phyloP scores from a whole-genome alignment of 805 yeast species.

The Saturnispora quitensis region DNA sequence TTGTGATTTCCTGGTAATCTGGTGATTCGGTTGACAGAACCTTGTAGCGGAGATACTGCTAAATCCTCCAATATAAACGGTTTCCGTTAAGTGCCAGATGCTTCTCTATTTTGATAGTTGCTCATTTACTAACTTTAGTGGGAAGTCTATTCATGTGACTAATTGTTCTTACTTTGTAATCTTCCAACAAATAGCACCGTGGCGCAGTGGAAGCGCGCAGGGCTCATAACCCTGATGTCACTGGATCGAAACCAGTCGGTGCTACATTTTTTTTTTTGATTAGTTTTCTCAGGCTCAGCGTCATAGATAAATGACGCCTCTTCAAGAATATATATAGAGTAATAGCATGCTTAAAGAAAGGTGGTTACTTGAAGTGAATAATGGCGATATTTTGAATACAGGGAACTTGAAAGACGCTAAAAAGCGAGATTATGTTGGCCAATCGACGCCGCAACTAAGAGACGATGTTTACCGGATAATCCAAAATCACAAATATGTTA shows the following conservation, averaged over 20 bases:
- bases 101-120: too few species aligned
- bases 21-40: too few species aligned
- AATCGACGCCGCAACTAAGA: not conserved
- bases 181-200: constrained; percentile 53
- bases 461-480: not conserved
- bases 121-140: too few species aligned
- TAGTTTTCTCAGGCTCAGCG: not conserved
- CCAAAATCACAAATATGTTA: not conserved
- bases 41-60: too few species aligned
- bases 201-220: constrained; percentile 99
- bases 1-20: too few species aligned
- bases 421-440: not conserved
- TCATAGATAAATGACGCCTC: not conserved
- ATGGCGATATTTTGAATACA: not conserved
- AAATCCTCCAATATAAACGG: too few species aligned
- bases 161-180: too few species aligned
- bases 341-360: not conserved
- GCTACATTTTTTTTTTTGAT: constrained; percentile 45
- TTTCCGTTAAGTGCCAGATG: too few species aligned
- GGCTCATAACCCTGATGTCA: constrained; percentile 99
- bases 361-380: not conserved
- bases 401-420: not conserved
- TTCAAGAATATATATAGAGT: not conserved
- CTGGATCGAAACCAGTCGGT: constrained; percentile 94
- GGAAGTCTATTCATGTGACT: too few species aligned